phyloP scores from a whole-genome alignment of 164 flowering plant species.

The Stephania japonica region DNA sequence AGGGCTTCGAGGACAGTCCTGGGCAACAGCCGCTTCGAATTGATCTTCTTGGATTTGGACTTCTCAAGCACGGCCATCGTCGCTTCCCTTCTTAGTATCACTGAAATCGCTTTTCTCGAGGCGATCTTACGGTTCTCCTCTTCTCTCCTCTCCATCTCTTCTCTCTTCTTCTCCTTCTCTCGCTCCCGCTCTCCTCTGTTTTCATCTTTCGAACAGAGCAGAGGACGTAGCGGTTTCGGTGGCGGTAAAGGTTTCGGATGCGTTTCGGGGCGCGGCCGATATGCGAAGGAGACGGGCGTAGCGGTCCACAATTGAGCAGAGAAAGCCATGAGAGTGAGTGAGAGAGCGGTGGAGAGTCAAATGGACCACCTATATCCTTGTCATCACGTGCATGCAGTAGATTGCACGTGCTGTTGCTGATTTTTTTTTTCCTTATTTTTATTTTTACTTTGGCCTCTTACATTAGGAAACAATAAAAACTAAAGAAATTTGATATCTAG shows the following conservation, averaged over 20 bases:
- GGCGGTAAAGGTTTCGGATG: neutral
- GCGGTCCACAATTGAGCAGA: neutral
- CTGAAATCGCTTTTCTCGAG: conserved; percentile 76
- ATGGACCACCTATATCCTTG: neutral
- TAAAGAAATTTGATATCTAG: too few species aligned
- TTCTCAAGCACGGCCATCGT: conserved; percentile 85
- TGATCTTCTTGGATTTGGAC: conserved; percentile 38
- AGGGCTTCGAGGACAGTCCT: conserved; percentile 89
- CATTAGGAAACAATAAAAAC: too few species aligned
- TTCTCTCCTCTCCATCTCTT: conserved; percentile 55
- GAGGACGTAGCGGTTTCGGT: neutral
- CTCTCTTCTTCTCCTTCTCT: conserved; percentile 31
- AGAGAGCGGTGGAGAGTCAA: neutral
- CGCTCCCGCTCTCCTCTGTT: neutral
- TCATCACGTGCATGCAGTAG: neutral
- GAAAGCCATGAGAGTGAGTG: neutral
- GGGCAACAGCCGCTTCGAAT: conserved; percentile 70
- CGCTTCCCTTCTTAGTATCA: conserved; percentile 77
- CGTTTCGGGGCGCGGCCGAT: neutral
- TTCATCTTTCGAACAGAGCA: neutral
- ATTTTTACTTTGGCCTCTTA: too few species aligned
- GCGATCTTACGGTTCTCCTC: conserved; percentile 76
- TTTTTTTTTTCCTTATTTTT: neutral
- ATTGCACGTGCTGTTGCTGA: neutral
- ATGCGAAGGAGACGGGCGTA: neutral